A percentile compares a stretch with the other conserved stretches of the same genome.
Conservation (phyloP, 495 filamentous ascomycete genomes). For the Parmelia sp. region DNA sequence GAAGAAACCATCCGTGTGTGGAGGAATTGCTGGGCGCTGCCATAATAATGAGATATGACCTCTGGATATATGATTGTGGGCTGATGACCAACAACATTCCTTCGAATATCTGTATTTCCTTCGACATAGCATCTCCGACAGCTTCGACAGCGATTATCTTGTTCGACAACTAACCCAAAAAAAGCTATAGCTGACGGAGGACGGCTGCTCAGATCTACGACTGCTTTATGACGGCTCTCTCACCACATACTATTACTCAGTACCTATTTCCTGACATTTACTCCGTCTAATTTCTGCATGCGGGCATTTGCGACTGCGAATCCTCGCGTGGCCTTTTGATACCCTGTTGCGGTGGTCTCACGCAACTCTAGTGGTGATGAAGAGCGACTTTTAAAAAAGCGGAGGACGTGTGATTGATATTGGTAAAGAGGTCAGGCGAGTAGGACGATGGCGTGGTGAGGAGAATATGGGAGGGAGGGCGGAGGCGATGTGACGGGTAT, state of each 20-base stretch:
- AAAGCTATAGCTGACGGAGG: background rate
- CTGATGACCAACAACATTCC: background rate
- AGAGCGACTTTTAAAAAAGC: background rate
- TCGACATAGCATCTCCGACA: background rate
- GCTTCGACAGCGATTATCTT: background rate
- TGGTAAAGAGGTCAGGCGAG: background rate
- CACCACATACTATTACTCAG: background rate
- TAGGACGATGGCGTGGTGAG: no score
- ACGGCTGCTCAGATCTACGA: background rate
- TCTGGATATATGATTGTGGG: background rate
- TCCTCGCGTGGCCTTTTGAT: slow-evolving; percentile 5
- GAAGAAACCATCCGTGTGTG: background rate
- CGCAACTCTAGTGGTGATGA: background rate
- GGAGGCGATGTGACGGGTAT: background rate
- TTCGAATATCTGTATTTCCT: background rate
- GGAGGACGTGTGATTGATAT: background rate
- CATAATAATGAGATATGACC: background rate
- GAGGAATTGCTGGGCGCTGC: background rate
- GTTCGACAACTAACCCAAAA: background rate
- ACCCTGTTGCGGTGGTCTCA: slow-evolving; percentile 1
- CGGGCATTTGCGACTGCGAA: background rate
- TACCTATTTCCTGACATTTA: background rate
- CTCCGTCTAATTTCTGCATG: background rate
- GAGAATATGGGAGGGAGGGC: background rate
- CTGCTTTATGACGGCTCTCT: background rate